These are phyloP conservation scores for Calocybe cyanea DNA, from an alignment of 768 basidiomycete genomes.

Conservation along the genomic window DNA sequence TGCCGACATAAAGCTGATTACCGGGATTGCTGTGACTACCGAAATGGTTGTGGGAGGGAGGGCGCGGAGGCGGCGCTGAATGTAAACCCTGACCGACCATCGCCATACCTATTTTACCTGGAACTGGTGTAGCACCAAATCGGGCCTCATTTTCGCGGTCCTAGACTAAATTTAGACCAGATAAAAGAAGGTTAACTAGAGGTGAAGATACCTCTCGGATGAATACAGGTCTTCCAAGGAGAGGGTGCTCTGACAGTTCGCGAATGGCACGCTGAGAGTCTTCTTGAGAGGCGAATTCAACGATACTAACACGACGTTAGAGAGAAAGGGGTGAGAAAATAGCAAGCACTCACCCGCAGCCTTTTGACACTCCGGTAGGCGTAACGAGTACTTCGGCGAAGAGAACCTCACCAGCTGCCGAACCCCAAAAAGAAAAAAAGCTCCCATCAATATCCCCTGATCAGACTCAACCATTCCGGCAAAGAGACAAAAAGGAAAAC, in stretches of 20 bases:
- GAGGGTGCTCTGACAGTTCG: constrained; percentile 82
- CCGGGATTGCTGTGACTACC: constrained; percentile 64
- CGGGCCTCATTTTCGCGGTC: constrained; percentile 96
- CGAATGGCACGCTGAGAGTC: constrained; percentile 87
- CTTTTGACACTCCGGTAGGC: constrained; percentile 95
- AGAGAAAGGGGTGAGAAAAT: constrained; percentile 10
- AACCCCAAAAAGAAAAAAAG: constrained; percentile 79
- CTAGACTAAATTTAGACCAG: constrained; percentile 34
- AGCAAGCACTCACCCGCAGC: constrained; percentile 82
- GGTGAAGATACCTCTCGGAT: constrained; percentile 77
- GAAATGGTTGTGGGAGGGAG: constrained; percentile 76
- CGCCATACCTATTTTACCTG: constrained; percentile 94
- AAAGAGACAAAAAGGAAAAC: constrained; percentile 38
- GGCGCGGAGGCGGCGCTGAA: constrained; percentile 78
- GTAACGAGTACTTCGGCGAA: constrained; percentile 99
- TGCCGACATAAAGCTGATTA: constrained; percentile 90
- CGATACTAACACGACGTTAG: constrained; percentile 58
- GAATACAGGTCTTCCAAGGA: constrained; percentile 94
- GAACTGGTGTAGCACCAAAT: constrained; percentile 92
- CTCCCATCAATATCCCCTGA: constrained; percentile 92
- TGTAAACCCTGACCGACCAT: constrained; percentile 89
- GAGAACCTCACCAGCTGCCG: constrained; percentile 98
- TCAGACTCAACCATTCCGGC: constrained; percentile 56
- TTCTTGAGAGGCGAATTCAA: constrained; percentile 89
- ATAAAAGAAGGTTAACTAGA: neutral